These are phyloP conservation scores for Stagonosporopsis chrysanthemi DNA, from an alignment of 2,329 filamentous ascomycete species.

Conservation along the genomic window DNA sequence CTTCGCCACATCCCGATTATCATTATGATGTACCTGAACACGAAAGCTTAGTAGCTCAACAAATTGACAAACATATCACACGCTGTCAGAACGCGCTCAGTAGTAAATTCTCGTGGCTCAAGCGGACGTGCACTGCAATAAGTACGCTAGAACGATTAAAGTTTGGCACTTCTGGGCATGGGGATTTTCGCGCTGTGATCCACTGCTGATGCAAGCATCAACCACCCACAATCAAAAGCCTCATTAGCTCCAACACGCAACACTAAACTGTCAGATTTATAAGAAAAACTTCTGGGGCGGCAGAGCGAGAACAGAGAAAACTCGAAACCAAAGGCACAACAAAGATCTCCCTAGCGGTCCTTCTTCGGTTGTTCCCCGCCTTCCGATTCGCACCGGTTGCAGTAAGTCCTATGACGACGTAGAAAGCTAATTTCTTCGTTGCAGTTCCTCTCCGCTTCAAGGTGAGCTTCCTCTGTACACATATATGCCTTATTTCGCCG, in stretches of 20 bases:
- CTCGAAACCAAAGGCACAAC: constrained; percentile 26
- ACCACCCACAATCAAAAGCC: constrained; percentile 33
- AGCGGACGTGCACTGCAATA: constrained; percentile 8
- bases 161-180: constrained; percentile 22
- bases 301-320: constrained; percentile 25
- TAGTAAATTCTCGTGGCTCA: constrained; percentile 7
- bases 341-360: constrained; percentile 35
- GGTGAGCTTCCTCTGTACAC: constrained; percentile 27
- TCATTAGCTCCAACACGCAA: constrained; percentile 30
- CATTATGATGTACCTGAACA: neutral
- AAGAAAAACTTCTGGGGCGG: constrained; percentile 33
- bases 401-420: constrained; percentile 45
- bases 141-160: constrained; percentile 18
- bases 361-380: constrained; percentile 45
- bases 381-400: constrained; percentile 40
- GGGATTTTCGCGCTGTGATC: constrained; percentile 29
- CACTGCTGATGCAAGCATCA: constrained; percentile 36
- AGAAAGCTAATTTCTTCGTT: constrained; percentile 33
- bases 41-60: constrained; percentile 10
- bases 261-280: constrained; percentile 31
- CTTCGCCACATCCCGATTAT: neutral
- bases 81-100: constrained; percentile 12
- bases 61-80: neutral
- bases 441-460: constrained; percentile 29
- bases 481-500: constrained; percentile 39